Percentiles rank a stretch among this genome's conserved stretches.
These are phyloP conservation scores for Citrus inodora DNA, from an alignment of 345 rosid species.

Conservation along the genomic window DNA sequence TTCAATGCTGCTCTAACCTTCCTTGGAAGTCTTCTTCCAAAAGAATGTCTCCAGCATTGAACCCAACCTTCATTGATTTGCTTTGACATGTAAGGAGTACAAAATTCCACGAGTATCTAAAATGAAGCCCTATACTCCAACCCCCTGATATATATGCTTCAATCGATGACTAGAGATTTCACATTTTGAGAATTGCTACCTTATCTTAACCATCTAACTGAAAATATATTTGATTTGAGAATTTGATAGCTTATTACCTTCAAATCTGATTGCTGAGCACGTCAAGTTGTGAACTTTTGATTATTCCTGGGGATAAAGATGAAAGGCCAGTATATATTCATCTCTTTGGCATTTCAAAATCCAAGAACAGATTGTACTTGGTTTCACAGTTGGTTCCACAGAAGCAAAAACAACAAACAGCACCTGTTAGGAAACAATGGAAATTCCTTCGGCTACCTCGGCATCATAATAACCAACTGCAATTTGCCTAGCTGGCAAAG, in stretches of 20 bases:
- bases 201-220: background rate
- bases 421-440: background rate
- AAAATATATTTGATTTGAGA: background rate
- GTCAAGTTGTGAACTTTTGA: background rate
- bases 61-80: background rate
- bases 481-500: slow-evolving; percentile 66
- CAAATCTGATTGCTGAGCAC: background rate
- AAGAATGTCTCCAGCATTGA: background rate
- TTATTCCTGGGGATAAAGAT: background rate
- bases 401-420: background rate
- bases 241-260: background rate
- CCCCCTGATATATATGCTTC: background rate
- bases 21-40: background rate
- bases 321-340: background rate
- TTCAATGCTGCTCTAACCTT: background rate
- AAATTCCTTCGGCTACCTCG: slow-evolving; percentile 32
- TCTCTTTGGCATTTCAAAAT: background rate
- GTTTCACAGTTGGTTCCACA: background rate
- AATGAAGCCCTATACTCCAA: no score
- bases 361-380: background rate
- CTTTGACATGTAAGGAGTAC: no score
- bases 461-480: slow-evolving; percentile 70
- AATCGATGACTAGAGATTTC: background rate
- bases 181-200: background rate
- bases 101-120: no score